These are phyloP conservation scores for Voacanga thouarsii DNA, from an alignment of 257 asterid species.

Conservation along the genomic window DNA sequence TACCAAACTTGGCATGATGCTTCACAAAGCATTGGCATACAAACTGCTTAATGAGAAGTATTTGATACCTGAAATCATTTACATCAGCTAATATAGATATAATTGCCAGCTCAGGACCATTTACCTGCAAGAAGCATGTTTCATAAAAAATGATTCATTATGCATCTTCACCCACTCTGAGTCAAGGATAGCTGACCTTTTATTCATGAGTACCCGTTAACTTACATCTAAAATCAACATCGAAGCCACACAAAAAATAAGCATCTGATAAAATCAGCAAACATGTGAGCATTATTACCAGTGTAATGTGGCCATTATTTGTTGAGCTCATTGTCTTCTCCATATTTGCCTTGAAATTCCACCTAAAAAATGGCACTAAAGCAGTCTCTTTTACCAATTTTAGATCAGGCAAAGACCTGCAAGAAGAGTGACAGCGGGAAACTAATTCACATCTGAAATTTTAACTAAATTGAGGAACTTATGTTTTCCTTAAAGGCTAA, in stretches of 20 bases:
- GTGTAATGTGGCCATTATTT: conserved; percentile 52
- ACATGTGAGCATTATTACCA: conserved; percentile 48
- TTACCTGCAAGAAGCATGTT: conserved; percentile 37
- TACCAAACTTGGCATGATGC: background rate
- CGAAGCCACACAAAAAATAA: background rate
- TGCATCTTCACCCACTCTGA: background rate
- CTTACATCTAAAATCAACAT: background rate
- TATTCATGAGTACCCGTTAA: background rate
- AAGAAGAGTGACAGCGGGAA: conserved; percentile 20
- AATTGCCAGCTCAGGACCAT: conserved; percentile 78
- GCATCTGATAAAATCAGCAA: background rate
- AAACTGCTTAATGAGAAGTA: background rate
- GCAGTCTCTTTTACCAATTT: conserved; percentile 66
- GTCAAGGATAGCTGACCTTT: background rate
- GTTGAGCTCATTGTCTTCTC: conserved; percentile 61
- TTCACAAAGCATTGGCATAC: background rate
- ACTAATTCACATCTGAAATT: conserved; percentile 5
- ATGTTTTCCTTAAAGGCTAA: background rate
- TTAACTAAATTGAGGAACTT: background rate
- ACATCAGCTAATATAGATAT: conserved; percentile 60
- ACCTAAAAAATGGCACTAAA: conserved; percentile 58
- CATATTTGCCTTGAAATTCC: conserved; percentile 78
- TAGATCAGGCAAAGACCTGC: conserved; percentile 86
- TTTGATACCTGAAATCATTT: conserved; percentile 70
- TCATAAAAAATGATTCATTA: background rate